Evolutionary conservation across 2,329 filamentous ascomycete genomes (phyloP).

Genomic region (Grosmannia penicillata): DNA sequence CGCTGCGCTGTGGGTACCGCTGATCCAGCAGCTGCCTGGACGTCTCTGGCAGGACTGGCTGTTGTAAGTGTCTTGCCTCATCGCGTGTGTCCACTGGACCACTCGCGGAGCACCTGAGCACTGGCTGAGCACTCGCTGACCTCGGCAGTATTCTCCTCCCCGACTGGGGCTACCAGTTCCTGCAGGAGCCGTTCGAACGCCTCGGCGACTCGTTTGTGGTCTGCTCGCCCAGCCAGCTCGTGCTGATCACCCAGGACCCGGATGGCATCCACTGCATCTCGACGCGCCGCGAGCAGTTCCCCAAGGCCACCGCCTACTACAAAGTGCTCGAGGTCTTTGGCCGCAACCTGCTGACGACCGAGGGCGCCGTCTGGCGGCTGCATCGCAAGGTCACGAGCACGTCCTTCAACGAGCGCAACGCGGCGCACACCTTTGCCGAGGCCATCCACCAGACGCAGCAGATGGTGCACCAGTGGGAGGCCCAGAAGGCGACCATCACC

Average conservation of each 20-base stretch:
- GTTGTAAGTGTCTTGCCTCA: constrained; percentile 28
- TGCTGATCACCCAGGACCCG: constrained; percentile 45
- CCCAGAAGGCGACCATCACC: constrained; percentile 29
- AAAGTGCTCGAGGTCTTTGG: constrained; percentile 49
- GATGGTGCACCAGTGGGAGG: constrained; percentile 45
- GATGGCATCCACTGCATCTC: constrained; percentile 53
- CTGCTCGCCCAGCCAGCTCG: constrained; percentile 40
- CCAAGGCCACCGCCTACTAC: constrained; percentile 50
- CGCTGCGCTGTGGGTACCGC: constrained; percentile 34
- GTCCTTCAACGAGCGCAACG: constrained; percentile 65
- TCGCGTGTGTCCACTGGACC: not conserved
- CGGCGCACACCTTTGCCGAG: constrained; percentile 47
- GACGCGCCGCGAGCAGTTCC: constrained; percentile 52
- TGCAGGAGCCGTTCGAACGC: constrained; percentile 41
- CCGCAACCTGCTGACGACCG: constrained; percentile 55
- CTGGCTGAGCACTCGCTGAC: not conserved
- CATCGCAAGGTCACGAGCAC: constrained; percentile 60
- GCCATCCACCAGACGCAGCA: constrained; percentile 46
- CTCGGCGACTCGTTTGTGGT: constrained; percentile 49
- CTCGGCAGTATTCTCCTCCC: constrained; percentile 33
- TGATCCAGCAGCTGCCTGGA: constrained; percentile 39
- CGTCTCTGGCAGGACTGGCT: constrained; percentile 43
- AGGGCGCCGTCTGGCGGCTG: constrained; percentile 54
- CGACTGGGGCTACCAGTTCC: constrained; percentile 43
- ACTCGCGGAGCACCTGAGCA: too few species aligned